Base-by-base conservation (phyloP, 495 filamentous ascomycete species). In the Clavariopsis aquatica region DNA sequence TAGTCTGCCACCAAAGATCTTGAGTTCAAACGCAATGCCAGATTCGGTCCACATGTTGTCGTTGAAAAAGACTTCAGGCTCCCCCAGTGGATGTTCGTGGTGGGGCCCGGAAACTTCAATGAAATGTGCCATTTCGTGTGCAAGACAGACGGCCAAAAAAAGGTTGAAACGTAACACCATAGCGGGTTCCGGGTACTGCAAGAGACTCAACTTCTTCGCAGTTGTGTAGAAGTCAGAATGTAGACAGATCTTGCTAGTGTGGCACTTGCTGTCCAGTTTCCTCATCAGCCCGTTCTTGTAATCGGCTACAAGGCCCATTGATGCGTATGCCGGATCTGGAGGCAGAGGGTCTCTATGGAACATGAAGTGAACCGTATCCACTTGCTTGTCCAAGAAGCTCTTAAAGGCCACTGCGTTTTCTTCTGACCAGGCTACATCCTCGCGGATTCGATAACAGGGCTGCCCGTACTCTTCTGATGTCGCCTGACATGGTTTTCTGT, bases 211-310 rank as follows among this genome's bases (percentile, higher is more conserved):
- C 22, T 70, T 65, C 54, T 69, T 69, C 19, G 71, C 71, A n/a
- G 69, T 71, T 3, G 71, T 73, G 53, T 71, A 73, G 52, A 73
- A 73, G 59, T 73, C 71, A 8, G 71, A 58, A 49, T 73, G 71
- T 0, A 73, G 65, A 36, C 69, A 71, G 34, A 73, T 65, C 26
- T 58, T 53, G 49, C 68, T 70, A 7, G 64, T 66, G n/a, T 65
- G 69, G 27, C 68, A 66, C 51, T 71, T 73, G 53, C 57, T 34
- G 23, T 59, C 28, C 22, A 69, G 55, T 34, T 65, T 64, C 12
- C 66, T 65, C 54, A 62, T 47, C 0, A 71, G 41, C 1, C 69
- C 69, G 36, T 68, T 68, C 60, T 71, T 71, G 57, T 71, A 71
- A 41, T 71, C 69, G 3, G 69, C 61, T 4, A 71, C 62, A 22